Conservation (phyloP, 2,329 filamentous ascomycete species). For the Epichloe scottii region DNA sequence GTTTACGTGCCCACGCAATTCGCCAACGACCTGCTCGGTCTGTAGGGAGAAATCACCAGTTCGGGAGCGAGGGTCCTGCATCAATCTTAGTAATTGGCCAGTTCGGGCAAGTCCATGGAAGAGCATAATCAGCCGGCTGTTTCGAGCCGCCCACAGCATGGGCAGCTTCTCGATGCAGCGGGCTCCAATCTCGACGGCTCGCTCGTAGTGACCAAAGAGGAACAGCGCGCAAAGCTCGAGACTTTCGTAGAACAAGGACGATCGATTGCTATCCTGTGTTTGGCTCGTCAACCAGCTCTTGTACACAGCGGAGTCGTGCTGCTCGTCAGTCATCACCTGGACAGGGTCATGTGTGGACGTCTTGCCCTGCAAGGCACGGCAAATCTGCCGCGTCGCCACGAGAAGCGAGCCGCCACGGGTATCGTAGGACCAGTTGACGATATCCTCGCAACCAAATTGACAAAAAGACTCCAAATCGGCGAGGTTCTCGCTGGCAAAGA, state of each 20-base stretch:
- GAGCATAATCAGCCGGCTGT: conserved; percentile 43
- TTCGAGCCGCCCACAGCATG: conserved; percentile 47
- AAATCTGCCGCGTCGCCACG: conserved; percentile 51
- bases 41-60: conserved; percentile 31
- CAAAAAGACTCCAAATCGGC: conserved; percentile 59
- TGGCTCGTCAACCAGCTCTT: conserved; percentile 43
- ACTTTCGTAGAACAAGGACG: conserved; percentile 55
- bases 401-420: conserved; percentile 59
- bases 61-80: conserved; percentile 32
- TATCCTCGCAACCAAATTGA: conserved; percentile 59
- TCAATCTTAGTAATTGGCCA: conserved; percentile 35
- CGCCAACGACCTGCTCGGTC: conserved; percentile 34
- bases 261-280: conserved; percentile 47
- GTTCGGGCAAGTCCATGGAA: conserved; percentile 47
- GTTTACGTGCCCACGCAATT: conserved; percentile 42
- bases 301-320: conserved; percentile 47
- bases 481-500: conserved; percentile 58
- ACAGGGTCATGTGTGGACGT: conserved; percentile 39
- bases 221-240: conserved; percentile 51
- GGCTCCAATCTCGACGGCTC: conserved; percentile 44
- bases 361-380: conserved; percentile 62
- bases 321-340: conserved; percentile 53
- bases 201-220: conserved; percentile 49
- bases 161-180: conserved; percentile 33
- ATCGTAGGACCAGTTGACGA: conserved; percentile 59